A percentile compares a stretch with the other conserved stretches of the same genome.
Conservation (phyloP, 2,329 filamentous ascomycete genomes). For the Colletotrichum sp. region DNA sequence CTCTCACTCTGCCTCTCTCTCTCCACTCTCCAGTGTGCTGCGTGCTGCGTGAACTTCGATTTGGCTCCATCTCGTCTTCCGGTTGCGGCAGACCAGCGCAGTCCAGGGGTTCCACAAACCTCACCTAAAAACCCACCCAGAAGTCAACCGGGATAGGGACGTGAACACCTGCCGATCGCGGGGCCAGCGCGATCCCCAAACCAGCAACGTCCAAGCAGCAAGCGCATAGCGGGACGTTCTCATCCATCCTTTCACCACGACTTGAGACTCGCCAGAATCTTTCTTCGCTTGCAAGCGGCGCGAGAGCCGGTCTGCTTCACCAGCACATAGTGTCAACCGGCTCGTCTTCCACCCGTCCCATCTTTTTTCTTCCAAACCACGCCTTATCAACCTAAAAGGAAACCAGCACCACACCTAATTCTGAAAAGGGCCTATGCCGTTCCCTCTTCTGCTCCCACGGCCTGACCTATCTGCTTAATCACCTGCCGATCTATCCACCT, state of each 20-base stretch:
- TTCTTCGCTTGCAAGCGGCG: conserved; percentile 7
- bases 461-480: background rate
- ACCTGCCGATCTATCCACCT: background rate
- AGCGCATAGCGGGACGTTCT: background rate
- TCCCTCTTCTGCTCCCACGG: background rate
- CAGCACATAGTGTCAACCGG: background rate
- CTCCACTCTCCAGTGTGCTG: background rate
- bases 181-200: conserved; percentile 8
- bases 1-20: background rate
- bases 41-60: background rate
- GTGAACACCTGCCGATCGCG: conserved; percentile 16
- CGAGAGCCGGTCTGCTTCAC: conserved; percentile 7
- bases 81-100: background rate
- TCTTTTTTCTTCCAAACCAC: background rate
- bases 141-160: background rate
- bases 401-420: background rate
- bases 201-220: conserved; percentile 7
- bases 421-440: background rate
- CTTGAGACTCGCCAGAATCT: background rate
- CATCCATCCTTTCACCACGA: background rate
- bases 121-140: background rate
- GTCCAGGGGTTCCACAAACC: background rate
- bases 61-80: background rate
- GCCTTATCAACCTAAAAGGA: conserved; percentile 8
- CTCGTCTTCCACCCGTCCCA: conserved; percentile 8